Conservation (phyloP, 2,329 filamentous ascomycete species). For the Taxawa tesnikishii region DNA sequence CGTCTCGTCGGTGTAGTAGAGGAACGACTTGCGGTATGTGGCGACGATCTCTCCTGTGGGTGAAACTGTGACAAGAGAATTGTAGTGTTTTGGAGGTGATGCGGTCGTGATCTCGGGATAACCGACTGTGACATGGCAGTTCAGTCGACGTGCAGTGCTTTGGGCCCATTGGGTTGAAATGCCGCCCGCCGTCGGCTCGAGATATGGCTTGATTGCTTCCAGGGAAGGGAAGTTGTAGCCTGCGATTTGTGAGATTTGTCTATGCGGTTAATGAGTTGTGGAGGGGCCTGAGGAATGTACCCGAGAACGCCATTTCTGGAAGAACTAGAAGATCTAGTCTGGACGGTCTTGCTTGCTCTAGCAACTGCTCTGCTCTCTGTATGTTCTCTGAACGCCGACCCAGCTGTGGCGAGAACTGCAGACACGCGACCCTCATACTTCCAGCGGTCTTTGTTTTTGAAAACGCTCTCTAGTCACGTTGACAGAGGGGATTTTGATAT, state of each 20-base stretch:
- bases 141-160: slow-evolving; percentile 50
- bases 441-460: no score
- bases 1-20: slow-evolving; percentile 55
- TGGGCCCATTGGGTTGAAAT: slow-evolving; percentile 61
- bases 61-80: slow-evolving; percentile 46
- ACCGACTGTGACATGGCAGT: slow-evolving; percentile 57
- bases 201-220: slow-evolving; percentile 52
- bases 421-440: slow-evolving; percentile 52
- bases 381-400: slow-evolving; percentile 61
- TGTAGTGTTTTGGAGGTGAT: slow-evolving; percentile 32
- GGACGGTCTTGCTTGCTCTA: slow-evolving; percentile 36
- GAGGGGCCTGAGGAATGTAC: slow-evolving; percentile 27
- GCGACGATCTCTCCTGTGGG: slow-evolving; percentile 40
- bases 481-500: no score
- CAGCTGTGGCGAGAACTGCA: slow-evolving; percentile 62
- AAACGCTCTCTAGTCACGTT: no score
- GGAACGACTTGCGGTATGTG: slow-evolving; percentile 52
- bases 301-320: slow-evolving; percentile 65
- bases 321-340: slow-evolving; percentile 60
- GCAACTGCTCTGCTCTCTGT: slow-evolving; percentile 51
- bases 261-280: neutral
- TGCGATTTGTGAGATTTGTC: slow-evolving; percentile 16
- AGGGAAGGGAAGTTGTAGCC: slow-evolving; percentile 70
- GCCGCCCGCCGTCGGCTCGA: slow-evolving; percentile 55
- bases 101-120: slow-evolving; percentile 50